Conservation (phyloP, 306 rosid species). For the Fragaria iinumae region DNA sequence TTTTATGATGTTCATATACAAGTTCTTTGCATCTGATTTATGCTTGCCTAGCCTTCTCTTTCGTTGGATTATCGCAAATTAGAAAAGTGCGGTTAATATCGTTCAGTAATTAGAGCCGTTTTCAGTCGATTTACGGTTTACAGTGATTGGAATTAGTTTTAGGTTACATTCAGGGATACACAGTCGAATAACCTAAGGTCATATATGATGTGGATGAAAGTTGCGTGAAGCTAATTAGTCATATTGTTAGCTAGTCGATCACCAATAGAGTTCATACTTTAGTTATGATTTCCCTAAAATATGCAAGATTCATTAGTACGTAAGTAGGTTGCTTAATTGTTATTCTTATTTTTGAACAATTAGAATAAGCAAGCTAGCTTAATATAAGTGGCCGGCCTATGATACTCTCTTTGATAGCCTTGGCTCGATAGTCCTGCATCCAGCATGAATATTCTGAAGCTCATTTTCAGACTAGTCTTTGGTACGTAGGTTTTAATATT, state of each 20-base stretch:
- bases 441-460: slow-evolving; percentile 4
- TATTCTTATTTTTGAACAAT: neutral
- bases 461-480: neutral
- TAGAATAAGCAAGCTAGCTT: neutral
- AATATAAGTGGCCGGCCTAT: neutral
- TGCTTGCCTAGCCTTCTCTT: too few relatives aligned
- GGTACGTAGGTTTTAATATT: neutral
- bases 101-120: too few relatives aligned
- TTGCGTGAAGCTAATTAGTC: neutral
- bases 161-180: too few relatives aligned
- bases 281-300: neutral
- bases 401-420: neutral
- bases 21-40: too few relatives aligned
- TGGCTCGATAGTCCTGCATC: neutral
- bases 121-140: too few relatives aligned
- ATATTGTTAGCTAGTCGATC: neutral
- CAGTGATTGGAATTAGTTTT: too few relatives aligned
- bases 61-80: too few relatives aligned
- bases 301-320: neutral
- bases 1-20: too few relatives aligned
- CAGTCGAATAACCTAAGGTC: too few relatives aligned
- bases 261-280: neutral
- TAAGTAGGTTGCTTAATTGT: neutral
- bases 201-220: too few relatives aligned
- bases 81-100: too few relatives aligned